Conservation (phyloP, 164 flowering plant genomes). For the Platanus orientalis region DNA sequence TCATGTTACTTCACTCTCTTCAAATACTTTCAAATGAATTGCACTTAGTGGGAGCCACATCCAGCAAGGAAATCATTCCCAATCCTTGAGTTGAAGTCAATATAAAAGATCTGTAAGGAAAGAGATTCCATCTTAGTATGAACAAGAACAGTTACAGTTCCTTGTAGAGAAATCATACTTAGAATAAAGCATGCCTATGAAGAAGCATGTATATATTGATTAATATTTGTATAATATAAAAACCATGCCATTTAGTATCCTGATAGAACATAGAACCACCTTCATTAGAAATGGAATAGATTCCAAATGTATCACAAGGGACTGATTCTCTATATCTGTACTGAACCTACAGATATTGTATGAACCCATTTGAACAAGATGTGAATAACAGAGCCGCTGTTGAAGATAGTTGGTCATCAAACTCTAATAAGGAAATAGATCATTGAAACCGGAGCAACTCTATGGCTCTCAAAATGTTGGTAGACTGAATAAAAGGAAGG, state of each 20-base stretch:
- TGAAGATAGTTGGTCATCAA: too few relatives aligned
- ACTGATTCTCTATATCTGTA: too few relatives aligned
- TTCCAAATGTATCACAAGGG: too few relatives aligned
- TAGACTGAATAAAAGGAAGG: too few relatives aligned
- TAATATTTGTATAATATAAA: neutral
- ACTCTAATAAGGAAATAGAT: too few relatives aligned
- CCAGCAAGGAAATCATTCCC: constrained; percentile 10
- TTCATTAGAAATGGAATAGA: neutral
- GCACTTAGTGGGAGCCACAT: constrained; percentile 9
- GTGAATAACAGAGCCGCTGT: too few relatives aligned
- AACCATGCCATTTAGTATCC: neutral
- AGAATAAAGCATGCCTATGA: neutral
- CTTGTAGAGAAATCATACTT: neutral
- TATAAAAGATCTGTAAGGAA: constrained; percentile 11
- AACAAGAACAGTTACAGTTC: neutral
- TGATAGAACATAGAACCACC: neutral
- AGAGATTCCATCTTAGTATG: neutral
- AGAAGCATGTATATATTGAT: too few relatives aligned
- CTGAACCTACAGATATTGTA: too few relatives aligned
- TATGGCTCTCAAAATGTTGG: too few relatives aligned
- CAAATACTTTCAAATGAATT: constrained; percentile 13
- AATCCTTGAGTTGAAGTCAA: constrained; percentile 9
- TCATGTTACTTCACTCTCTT: constrained; percentile 7
- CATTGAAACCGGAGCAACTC: too few relatives aligned
- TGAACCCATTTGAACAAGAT: too few relatives aligned